These are phyloP conservation scores for Stephanodiscus triporus DNA, from an alignment of 108 stramenopile genomes.

Conservation along the genomic window DNA sequence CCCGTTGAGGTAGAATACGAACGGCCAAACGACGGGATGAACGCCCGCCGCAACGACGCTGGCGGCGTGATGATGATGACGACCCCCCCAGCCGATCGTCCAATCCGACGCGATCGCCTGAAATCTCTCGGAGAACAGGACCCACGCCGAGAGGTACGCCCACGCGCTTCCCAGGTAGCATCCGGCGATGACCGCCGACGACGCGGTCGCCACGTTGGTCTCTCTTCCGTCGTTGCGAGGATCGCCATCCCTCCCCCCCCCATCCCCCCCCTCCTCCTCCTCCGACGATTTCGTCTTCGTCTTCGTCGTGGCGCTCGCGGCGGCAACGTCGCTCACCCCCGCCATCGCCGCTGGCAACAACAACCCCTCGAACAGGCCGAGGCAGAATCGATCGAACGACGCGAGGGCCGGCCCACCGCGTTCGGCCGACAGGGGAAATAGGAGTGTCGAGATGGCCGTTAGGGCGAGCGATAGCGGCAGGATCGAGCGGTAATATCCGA, in stretches of 20 bases:
- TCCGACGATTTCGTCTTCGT: slow-evolving; percentile 1
- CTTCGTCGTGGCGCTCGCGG: slow-evolving; percentile 21
- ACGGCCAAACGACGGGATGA: slow-evolving; percentile 29
- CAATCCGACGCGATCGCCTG: slow-evolving; percentile 9
- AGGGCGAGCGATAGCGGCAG: slow-evolving; percentile 32
- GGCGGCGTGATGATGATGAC: neutral
- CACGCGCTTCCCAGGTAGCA: slow-evolving; percentile 48
- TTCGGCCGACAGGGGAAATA: slow-evolving; percentile 33
- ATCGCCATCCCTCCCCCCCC: neutral
- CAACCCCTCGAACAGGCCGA: slow-evolving; percentile 46
- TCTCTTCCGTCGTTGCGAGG: neutral
- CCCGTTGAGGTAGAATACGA: slow-evolving; percentile 43
- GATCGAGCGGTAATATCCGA: slow-evolving; percentile 30
- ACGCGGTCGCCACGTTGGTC: slow-evolving; percentile 37
- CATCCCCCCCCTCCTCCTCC: neutral
- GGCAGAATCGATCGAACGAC: slow-evolving; percentile 32
- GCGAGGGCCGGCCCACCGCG: slow-evolving; percentile 22
- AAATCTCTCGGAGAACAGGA: slow-evolving; percentile 26
- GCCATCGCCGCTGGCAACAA: slow-evolving; percentile 47
- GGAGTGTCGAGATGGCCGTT: slow-evolving; percentile 34
- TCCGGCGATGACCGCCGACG: slow-evolving; percentile 40
- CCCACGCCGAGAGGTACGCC: slow-evolving; percentile 43
- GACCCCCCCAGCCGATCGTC: neutral
- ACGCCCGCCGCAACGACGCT: no score
- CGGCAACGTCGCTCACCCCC: slow-evolving; percentile 36